Conservation (phyloP, 1,284 basidiomycete genomes). For the Apiotrichum gamsii region DNA sequence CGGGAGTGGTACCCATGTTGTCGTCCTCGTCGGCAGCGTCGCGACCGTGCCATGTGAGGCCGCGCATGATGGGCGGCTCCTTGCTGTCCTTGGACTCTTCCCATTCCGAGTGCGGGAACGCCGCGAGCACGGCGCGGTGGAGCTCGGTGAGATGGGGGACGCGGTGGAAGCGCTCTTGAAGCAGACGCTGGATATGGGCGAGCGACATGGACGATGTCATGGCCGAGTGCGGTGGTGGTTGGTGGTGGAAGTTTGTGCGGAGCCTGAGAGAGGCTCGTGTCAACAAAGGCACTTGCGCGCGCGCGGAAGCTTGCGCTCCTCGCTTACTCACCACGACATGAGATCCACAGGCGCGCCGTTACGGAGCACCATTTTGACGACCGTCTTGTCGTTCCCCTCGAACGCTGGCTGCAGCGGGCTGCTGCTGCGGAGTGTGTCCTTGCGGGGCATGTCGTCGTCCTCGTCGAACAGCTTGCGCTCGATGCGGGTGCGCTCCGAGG, state of each 20-base stretch:
- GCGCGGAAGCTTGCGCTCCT: no score
- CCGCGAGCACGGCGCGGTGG: conserved; percentile 34
- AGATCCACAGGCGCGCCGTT: conserved; percentile 41
- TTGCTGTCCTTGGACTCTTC: conserved; percentile 27
- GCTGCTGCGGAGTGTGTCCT: conserved; percentile 11
- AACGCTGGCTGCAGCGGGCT: conserved; percentile 36
- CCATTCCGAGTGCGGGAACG: conserved; percentile 40
- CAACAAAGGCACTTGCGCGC: no score
- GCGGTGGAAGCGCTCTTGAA: conserved; percentile 40
- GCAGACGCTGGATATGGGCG: conserved; percentile 34
- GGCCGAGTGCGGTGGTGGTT: conserved; percentile 31
- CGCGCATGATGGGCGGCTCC: conserved; percentile 39
- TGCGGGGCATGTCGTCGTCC: conserved; percentile 17
- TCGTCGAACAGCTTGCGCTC: conserved; percentile 33
- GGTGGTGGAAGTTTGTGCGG: conserved; percentile 43
- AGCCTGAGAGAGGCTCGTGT: conserved; percentile 26
- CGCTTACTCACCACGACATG: conserved; percentile 38
- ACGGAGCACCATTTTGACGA: conserved; percentile 40
- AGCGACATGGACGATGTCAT: conserved; percentile 37
- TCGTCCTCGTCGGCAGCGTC: conserved; percentile 34
- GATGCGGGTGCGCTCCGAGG: conserved; percentile 28
- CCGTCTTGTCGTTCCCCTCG: conserved; percentile 36
- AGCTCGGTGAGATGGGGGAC: conserved; percentile 36
- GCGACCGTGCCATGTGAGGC: conserved; percentile 41
- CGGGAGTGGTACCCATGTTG: not conserved